Conservation (phyloP, 257 asterid species). For the Rhazya stricta region DNA sequence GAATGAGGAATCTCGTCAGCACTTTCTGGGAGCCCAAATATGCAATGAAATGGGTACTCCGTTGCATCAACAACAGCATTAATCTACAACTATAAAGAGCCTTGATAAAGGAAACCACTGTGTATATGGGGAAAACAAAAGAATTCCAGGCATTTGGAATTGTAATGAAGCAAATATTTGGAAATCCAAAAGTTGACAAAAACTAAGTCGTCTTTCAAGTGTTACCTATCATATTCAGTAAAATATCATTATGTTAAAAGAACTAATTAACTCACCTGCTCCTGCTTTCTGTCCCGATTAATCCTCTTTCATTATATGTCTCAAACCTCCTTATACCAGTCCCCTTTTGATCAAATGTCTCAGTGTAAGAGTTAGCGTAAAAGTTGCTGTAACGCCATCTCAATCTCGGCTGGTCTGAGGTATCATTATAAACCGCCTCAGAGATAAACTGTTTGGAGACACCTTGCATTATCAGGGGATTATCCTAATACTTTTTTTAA, state of each 20-base stretch:
- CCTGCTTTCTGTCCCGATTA: constrained; percentile 26
- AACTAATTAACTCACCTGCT: constrained; percentile 6
- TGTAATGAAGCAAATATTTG: neutral
- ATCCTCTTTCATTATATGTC: constrained; percentile 28
- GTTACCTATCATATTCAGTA: neutral
- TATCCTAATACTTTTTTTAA: constrained; percentile 32
- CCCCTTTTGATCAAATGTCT: constrained; percentile 25
- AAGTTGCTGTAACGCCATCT: constrained; percentile 60
- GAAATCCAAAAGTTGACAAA: neutral
- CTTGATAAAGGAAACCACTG: neutral
- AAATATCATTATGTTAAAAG: neutral
- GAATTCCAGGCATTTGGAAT: neutral
- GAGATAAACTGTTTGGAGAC: constrained; percentile 59
- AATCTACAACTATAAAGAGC: constrained; percentile 31
- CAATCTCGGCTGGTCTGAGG: constrained; percentile 50
- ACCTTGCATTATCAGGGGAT: constrained; percentile 37
- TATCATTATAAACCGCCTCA: constrained; percentile 63
- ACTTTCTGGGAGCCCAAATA: constrained; percentile 45
- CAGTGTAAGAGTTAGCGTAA: constrained; percentile 21
- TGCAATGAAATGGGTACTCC: constrained; percentile 60
- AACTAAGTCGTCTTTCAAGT: neutral
- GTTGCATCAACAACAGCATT: constrained; percentile 22
- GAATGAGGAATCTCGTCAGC: constrained; percentile 27
- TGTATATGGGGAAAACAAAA: neutral
- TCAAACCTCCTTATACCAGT: constrained; percentile 18